Evolutionary conservation across 2,329 filamentous ascomycete genomes (phyloP).

Genomic region (Thelonectria discophora): DNA sequence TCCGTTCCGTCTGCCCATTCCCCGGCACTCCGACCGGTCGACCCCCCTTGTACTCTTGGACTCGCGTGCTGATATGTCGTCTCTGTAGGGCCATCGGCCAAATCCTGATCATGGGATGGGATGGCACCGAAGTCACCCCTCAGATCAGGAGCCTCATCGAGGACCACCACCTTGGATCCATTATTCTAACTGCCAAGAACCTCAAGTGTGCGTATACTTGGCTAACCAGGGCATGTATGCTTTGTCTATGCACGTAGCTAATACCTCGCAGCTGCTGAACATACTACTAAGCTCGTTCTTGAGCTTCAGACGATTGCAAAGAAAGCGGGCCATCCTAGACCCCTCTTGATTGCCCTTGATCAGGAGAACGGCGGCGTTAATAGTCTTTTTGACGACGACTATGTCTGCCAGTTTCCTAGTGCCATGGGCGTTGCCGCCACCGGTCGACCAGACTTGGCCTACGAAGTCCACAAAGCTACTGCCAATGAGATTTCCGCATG

Average conservation of each 20-base stretch:
- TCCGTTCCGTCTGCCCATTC: conserved; percentile 20
- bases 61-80: conserved; percentile 40
- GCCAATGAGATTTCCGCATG: conserved; percentile 92
- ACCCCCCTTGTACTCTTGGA: not conserved
- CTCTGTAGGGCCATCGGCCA: conserved; percentile 73
- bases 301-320: conserved; percentile 93
- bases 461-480: conserved; percentile 90
- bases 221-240: not conserved
- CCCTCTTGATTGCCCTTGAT: conserved; percentile 88
- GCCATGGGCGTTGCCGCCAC: conserved; percentile 97
- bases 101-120: conserved; percentile 85
- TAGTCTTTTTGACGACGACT: conserved; percentile 93
- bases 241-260: conserved; percentile 22
- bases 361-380: conserved; percentile 99
- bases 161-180: conserved; percentile 86
- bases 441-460: conserved; percentile 83
- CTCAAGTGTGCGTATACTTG: conserved; percentile 71
- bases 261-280: conserved; percentile 77
- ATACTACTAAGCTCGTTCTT: conserved; percentile 86
- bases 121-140: conserved; percentile 83
- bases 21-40: conserved; percentile 8
- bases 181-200: conserved; percentile 85
- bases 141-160: conserved; percentile 84
- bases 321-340: conserved; percentile 87
- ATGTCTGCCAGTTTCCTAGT: conserved; percentile 95